Evolutionary conservation across 2,329 filamentous ascomycete species (phyloP), one percentile per base, ranked within the genome.

Genomic region (Thermomyces lanuginosus): DNA sequence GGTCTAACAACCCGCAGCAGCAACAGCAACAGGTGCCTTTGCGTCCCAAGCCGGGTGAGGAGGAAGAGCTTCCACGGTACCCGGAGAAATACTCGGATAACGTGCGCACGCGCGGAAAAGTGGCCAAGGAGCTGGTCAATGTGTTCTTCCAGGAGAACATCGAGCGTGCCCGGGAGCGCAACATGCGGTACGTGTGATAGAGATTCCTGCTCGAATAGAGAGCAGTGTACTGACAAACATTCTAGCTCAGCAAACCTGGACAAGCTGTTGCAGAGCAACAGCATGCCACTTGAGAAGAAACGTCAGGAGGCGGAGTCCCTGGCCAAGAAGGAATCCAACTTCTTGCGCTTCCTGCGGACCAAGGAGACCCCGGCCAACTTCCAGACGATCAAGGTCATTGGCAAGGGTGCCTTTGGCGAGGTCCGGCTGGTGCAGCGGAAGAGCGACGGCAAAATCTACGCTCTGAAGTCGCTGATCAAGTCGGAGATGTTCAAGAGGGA

Each of bases 401-500:
- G 89, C 48, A 98, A 98, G 65, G 89, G 89, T 56, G 89, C 89
- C 8, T 98, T 98, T 47, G 89, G 89, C 51, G 89, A 98, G 56
- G 89, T 98, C 44, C 92, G 92, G 60, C 67, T 98, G 35, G 89
- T 98, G 32, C 84, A 92, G 60, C 81, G 92, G 60, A 92, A 84
- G 66, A 74, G 80, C 28, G 89, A 95, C 46, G 82, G 81, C 56
- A 92, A 92, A 58, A 84, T 98, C 37, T 98, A 95, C 45, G 89
- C 89, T 34, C 77, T 98, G 64, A 98, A 98, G 63, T 95, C 86
- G 23, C 65, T 98, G 40, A 82, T 98, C 56, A 98, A 98, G 65
- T 83, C 82, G 25, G 89, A 98, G 57, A 98, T 98, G 89, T 93
- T 93, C 63, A 93, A 92, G 61, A 93, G 92, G 58, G 89, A 98